These are phyloP conservation scores for Globisporangium nunn DNA, from an alignment of 352 stramenopile species.

Conservation along the genomic window DNA sequence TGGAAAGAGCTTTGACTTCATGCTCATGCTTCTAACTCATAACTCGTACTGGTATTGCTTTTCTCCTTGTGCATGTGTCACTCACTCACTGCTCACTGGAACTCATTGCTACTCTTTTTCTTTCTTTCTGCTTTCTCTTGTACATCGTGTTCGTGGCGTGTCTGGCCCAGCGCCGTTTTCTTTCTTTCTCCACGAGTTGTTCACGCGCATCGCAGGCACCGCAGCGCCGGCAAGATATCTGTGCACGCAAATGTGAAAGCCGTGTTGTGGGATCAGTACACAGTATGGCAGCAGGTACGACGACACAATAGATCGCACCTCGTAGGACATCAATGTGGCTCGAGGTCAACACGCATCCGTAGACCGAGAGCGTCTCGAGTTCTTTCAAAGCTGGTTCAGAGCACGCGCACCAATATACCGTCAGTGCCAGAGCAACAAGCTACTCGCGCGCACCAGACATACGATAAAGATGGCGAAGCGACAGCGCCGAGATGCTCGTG, in stretches of 20 bases:
- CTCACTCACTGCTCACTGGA: no score
- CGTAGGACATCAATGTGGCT: slow-evolving; percentile 45
- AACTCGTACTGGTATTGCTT: no score
- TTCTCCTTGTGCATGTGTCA: no score
- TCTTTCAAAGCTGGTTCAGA: slow-evolving; percentile 36
- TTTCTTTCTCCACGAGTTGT: neutral
- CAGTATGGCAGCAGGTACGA: neutral
- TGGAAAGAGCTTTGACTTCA: no score
- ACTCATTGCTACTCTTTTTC: no score
- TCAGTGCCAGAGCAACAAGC: neutral
- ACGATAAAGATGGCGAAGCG: slow-evolving; percentile 67
- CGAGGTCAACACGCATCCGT: slow-evolving; percentile 39
- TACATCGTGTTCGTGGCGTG: no score
- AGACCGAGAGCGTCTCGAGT: slow-evolving; percentile 46
- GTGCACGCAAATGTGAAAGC: neutral
- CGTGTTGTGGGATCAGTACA: no score
- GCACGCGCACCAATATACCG: neutral
- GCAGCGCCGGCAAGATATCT: slow-evolving; percentile 42
- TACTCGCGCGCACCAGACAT: slow-evolving; percentile 4
- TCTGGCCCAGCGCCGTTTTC: no score
- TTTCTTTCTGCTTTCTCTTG: no score
- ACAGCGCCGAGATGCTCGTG: slow-evolving; percentile 57
- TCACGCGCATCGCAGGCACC: slow-evolving; percentile 43
- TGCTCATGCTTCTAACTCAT: no score
- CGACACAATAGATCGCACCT: slow-evolving; percentile 17